Evolutionary conservation across 352 stramenopile species (phyloP), one percentile per base, ranked within the genome.

Genomic region (Aphanomyces stellatus): DNA sequence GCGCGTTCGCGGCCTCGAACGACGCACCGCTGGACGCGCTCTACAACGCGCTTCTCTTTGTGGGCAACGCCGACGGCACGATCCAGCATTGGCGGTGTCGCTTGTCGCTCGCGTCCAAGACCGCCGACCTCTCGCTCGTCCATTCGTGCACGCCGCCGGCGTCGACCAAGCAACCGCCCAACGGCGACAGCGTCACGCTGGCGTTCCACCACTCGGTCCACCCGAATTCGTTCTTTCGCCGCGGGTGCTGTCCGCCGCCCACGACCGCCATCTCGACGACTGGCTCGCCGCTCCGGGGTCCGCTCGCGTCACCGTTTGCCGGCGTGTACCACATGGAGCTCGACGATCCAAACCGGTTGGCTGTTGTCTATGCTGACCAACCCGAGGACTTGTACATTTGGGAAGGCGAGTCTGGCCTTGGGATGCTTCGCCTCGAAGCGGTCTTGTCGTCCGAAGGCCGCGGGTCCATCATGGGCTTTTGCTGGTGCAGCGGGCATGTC

Each of bases 21-120:
- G 28, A 69, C 0, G 22, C 19, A 11, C 7, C 15, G 15, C 68
- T 24, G 1, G 59, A 70, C 40, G 70, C 74, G 6, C 17, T 57
- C 6, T 66, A 88, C 2, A 93, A 93, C 53, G 90, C 85, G 28
- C 65, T 93, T 2, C 71, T 94, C 28, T 94, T 94, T 69, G 65
- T 92, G 0, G 85, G 85, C 2, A 79, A 88, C 73, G 69, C 73
- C 46, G 33, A 41, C 22, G 82, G 83, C 0, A 74, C 74, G 8
- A 70, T 94, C 24, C 77, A 92, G 48, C 84, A 94, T 57, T 94
- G 85, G 85, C 74, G 85, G 0, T 94, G 85, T 43, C 82, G 80
- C 1, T 64, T 88, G 35, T 69, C 73, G 1, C 77, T 59, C 0
- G 72, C 74, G 22, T 33, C 22, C n/a, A 15, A 24, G 11, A 73